Evolutionary conservation across 2,329 filamentous ascomycete species (phyloP).

Genomic region (Claviceps pusilla): DNA sequence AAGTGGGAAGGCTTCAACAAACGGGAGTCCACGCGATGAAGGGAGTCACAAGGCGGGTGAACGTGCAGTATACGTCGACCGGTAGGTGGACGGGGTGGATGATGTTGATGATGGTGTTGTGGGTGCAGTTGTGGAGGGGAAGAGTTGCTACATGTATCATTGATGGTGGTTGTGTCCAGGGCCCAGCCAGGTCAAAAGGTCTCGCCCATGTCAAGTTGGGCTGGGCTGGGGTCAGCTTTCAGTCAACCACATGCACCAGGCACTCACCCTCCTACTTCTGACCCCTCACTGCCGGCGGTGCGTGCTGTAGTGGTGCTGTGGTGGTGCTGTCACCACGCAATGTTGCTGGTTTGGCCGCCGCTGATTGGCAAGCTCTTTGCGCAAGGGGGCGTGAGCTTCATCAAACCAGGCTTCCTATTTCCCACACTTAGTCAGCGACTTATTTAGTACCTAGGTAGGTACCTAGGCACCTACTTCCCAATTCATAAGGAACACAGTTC

Average conservation of each 20-base stretch:
- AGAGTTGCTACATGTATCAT: constrained; percentile 1
- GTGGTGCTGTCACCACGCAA: too few species aligned
- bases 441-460: too few species aligned
- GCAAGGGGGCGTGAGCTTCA: not conserved
- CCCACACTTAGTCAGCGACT: too few species aligned
- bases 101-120: constrained; percentile 1
- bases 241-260: too few species aligned
- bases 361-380: not conserved
- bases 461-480: too few species aligned
- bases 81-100: not conserved
- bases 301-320: too few species aligned
- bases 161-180: not conserved
- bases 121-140: constrained; percentile 5
- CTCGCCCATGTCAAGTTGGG: too few species aligned
- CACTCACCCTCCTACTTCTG: too few species aligned
- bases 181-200: not conserved
- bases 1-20: not conserved
- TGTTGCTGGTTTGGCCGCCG: too few species aligned
- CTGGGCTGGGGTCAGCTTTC: not conserved
- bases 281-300: too few species aligned
- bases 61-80: constrained; percentile 1
- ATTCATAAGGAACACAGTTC: too few species aligned
- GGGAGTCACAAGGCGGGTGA: not conserved
- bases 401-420: not conserved
- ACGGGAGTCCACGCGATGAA: not conserved